Evolutionary conservation across 2,329 filamentous ascomycete species (phyloP).

Genomic region (Aspergillus carbonarius): DNA sequence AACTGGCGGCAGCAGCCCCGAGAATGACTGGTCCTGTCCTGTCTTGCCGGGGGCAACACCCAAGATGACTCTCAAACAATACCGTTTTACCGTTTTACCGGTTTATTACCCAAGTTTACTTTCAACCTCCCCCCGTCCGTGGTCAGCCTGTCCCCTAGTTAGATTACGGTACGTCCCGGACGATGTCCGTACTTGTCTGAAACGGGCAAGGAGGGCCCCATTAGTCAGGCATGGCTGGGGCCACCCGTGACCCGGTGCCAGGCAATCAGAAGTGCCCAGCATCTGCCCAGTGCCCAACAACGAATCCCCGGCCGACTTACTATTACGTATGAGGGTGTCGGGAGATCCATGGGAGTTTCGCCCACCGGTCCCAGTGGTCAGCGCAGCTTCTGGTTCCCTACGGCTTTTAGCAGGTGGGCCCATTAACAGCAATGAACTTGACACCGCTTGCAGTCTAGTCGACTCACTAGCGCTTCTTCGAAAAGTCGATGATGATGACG

Average conservation of each 20-base stretch:
- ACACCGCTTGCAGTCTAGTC: constrained; percentile 15
- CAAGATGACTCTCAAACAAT: neutral
- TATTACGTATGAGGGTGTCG: constrained; percentile 1
- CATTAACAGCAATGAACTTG: constrained; percentile 7
- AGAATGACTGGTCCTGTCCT: neutral
- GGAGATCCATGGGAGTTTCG: constrained; percentile 1
- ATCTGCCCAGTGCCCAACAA: constrained; percentile 1
- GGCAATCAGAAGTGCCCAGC: neutral
- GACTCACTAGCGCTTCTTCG: constrained; percentile 14
- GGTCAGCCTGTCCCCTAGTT: neutral
- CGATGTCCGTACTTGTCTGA: neutral
- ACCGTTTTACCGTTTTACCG: neutral
- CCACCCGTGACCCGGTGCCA: neutral
- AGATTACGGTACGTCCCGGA: constrained; percentile 1
- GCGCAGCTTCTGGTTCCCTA: neutral
- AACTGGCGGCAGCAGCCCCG: neutral
- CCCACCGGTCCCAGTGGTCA: neutral
- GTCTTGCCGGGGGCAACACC: neutral
- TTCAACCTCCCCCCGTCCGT: too few species aligned
- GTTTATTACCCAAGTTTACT: neutral
- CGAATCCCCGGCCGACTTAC: neutral
- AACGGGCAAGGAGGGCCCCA: neutral
- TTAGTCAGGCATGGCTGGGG: neutral
- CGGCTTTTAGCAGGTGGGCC: constrained; percentile 9
- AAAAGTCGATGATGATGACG: constrained; percentile 9